Evolutionary conservation across 495 filamentous ascomycete genomes (phyloP).

Genomic region (Lindgomyces ingoldianus): DNA sequence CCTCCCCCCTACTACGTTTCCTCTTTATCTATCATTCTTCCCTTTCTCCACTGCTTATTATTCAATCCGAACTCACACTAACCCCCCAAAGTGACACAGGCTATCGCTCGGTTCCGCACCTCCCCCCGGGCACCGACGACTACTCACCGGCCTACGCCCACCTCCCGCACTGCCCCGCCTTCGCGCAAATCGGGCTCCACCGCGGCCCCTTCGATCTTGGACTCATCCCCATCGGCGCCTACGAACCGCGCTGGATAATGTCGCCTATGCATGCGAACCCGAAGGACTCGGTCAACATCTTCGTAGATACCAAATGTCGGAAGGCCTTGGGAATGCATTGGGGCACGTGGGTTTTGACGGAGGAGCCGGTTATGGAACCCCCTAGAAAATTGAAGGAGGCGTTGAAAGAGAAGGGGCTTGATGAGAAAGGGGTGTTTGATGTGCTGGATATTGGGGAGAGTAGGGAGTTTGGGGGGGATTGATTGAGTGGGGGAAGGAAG

Average conservation of each 20-base stretch:
- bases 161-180: constrained; percentile 80
- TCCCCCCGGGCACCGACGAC: constrained; percentile 66
- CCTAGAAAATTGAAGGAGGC: constrained; percentile 74
- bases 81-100: constrained; percentile 58
- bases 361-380: constrained; percentile 84
- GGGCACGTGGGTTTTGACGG: constrained; percentile 86
- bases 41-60: no score
- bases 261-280: constrained; percentile 82
- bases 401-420: constrained; percentile 65
- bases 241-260: constrained; percentile 66
- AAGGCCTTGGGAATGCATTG: constrained; percentile 89
- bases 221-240: constrained; percentile 93
- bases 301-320: constrained; percentile 80
- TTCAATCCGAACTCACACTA: constrained; percentile 10
- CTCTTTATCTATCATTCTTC: no score
- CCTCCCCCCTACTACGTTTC: background rate
- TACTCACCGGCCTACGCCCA: constrained; percentile 69
- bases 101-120: constrained; percentile 76
- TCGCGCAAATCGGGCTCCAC: constrained; percentile 78
- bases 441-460: constrained; percentile 86
- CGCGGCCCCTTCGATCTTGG: constrained; percentile 91
- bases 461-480: constrained; percentile 64
- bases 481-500: background rate
- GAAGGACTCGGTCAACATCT: constrained; percentile 86
- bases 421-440: constrained; percentile 82